Conservation (phyloP, 2,329 filamentous ascomycete genomes). For the Phialophora macrospora region DNA sequence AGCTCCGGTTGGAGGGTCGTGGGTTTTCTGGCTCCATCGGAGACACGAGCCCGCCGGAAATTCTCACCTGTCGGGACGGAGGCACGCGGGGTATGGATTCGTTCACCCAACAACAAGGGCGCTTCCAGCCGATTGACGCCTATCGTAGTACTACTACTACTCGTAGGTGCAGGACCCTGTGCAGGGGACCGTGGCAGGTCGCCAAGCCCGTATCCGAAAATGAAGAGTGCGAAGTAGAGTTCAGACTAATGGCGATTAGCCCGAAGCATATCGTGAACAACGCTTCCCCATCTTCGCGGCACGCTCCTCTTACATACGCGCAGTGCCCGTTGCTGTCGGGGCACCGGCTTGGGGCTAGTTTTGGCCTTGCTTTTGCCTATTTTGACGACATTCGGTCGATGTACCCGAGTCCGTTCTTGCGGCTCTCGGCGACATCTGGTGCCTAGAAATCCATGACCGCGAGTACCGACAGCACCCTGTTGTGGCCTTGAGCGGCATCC, state of each 20-base stretch:
- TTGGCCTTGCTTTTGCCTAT: conserved; percentile 19
- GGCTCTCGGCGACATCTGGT: neutral
- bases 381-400: conserved; percentile 26
- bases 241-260: conserved; percentile 9
- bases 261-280: neutral
- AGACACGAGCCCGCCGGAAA: neutral
- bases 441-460: neutral
- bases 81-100: neutral
- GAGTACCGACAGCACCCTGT: neutral
- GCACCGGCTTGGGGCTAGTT: neutral
- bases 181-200: neutral
- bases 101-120: neutral
- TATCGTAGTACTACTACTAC: too few relatives aligned
- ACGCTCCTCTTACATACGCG: conserved; percentile 4
- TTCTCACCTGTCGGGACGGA: neutral
- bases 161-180: too few relatives aligned
- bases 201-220: conserved; percentile 18
- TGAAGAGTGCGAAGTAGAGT: neutral
- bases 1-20: neutral
- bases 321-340: neutral
- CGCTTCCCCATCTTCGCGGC: neutral
- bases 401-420: neutral
- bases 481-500: neutral
- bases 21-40: neutral
- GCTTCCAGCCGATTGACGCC: neutral